Evolutionary conservation across 805 yeast genomes (phyloP).

Genomic region (Naumovozyma dairenensis): DNA sequence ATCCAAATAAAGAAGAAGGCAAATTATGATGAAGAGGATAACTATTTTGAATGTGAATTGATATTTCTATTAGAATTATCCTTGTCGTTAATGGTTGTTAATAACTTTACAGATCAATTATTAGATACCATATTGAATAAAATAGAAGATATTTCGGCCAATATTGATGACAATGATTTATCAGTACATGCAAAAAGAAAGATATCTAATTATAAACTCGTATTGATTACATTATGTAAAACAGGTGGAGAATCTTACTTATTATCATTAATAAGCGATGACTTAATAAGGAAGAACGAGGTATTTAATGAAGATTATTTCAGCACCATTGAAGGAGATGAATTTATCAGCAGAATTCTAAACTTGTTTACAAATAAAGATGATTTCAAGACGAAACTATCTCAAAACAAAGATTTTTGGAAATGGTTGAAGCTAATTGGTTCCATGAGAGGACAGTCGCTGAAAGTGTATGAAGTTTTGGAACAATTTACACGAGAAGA

Average conservation of each 20-base stretch:
- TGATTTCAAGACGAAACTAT: conserved; percentile 25
- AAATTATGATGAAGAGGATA: conserved; percentile 21
- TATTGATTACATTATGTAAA: conserved; percentile 15
- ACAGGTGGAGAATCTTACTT: conserved; percentile 8
- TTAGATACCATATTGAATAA: conserved; percentile 12
- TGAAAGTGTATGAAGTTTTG: background rate
- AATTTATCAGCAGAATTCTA: conserved; percentile 35
- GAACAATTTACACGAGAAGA: background rate
- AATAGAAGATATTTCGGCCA: conserved; percentile 9
- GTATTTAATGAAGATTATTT: conserved; percentile 21
- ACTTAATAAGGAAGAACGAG: conserved; percentile 21
- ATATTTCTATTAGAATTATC: conserved; percentile 39
- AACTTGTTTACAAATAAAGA: conserved; percentile 20
- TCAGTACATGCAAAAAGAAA: conserved; percentile 22
- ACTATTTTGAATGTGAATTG: conserved; percentile 36
- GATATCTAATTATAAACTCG: conserved; percentile 30
- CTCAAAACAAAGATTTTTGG: conserved; percentile 47
- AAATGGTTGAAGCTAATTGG: conserved; percentile 33
- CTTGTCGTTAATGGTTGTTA: conserved; percentile 19
- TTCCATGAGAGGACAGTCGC: conserved; percentile 25
- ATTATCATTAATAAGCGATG: conserved; percentile 12
- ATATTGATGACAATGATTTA: too few relatives aligned
- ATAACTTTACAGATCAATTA: conserved; percentile 24
- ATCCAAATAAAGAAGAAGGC: conserved; percentile 29
- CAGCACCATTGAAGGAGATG: conserved; percentile 34